Conservation (phyloP, 2,329 filamentous ascomycete genomes). For the Pseudogymnoascus pannorum region DNA sequence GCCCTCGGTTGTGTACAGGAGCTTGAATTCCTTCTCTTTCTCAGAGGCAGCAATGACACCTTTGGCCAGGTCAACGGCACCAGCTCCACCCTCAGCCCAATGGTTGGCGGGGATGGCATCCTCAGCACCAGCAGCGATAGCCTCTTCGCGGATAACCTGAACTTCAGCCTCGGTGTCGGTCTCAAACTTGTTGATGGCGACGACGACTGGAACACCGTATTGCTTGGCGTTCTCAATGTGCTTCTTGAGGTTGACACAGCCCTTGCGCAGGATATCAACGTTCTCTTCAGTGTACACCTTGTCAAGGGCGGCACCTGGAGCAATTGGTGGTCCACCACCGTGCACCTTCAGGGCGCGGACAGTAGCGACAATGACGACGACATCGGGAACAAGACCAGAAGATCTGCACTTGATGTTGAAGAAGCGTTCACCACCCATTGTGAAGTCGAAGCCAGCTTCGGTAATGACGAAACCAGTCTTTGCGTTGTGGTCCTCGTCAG, state of each 20-base stretch:
- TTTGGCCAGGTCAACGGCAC: constrained; percentile 81
- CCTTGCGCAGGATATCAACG: constrained; percentile 78
- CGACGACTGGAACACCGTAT: constrained; percentile 89
- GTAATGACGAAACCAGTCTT: constrained; percentile 93
- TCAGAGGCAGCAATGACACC: constrained; percentile 76
- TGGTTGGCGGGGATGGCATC: constrained; percentile 92
- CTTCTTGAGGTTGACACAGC: constrained; percentile 91
- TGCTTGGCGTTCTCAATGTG: constrained; percentile 85
- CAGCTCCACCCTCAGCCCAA: constrained; percentile 91
- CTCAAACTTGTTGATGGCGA: constrained; percentile 94
- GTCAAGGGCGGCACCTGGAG: constrained; percentile 75
- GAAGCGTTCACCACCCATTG: constrained; percentile 98
- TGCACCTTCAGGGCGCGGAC: constrained; percentile 95
- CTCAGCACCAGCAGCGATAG: constrained; percentile 83
- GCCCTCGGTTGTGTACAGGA: constrained; percentile 76
- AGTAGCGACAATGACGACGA: constrained; percentile 90
- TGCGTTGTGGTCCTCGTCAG: constrained; percentile 73
- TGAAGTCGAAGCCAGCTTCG: constrained; percentile 97
- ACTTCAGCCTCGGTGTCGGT: constrained; percentile 93
- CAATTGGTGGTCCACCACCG: constrained; percentile 89
- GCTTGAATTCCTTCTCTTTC: constrained; percentile 78
- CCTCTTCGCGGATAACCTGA: constrained; percentile 80
- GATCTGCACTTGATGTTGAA: constrained; percentile 99
- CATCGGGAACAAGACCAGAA: constrained; percentile 85
- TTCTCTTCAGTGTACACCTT: constrained; percentile 92